A percentile compares a stretch with the other conserved stretches of the same genome.
phyloP scores from a whole-genome alignment of 2,329 filamentous ascomycete genomes.

The Zymoseptoria passerinii region DNA sequence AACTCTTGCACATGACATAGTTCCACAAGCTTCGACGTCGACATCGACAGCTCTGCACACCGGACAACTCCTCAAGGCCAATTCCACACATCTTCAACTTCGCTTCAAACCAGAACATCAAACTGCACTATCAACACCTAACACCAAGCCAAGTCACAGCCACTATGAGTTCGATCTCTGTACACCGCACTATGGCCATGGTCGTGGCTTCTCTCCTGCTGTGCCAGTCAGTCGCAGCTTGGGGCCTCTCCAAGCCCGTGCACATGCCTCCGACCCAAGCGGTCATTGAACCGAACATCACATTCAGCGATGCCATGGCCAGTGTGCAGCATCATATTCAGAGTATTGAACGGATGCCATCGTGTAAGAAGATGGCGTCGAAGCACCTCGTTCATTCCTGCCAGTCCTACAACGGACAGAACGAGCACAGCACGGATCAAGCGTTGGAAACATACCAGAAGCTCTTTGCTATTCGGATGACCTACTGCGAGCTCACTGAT shows the following conservation, averaged over 20 bases:
- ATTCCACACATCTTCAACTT: not conserved
- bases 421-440: conserved; percentile 18
- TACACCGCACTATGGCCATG: not conserved
- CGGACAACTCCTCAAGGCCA: not conserved
- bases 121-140: not conserved
- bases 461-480: conserved; percentile 53
- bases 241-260: not conserved
- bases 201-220: not conserved
- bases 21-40: not conserved
- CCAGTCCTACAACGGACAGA: conserved; percentile 36
- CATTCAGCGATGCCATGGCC: conserved; percentile 5
- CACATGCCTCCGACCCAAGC: not conserved
- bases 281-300: not conserved
- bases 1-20: not conserved
- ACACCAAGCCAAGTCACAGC: not conserved
- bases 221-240: not conserved
- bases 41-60: not conserved
- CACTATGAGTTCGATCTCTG: not conserved
- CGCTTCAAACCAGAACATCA: not conserved
- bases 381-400: conserved; percentile 47
- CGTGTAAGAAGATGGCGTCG: conserved; percentile 47
- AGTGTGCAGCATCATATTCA: conserved; percentile 38
- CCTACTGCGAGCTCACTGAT: conserved; percentile 53
- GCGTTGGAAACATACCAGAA: conserved; percentile 32
- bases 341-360: conserved; percentile 38